Evolutionary conservation across 495 filamentous ascomycete genomes (phyloP).

Genomic region (Entonaema liquescens): DNA sequence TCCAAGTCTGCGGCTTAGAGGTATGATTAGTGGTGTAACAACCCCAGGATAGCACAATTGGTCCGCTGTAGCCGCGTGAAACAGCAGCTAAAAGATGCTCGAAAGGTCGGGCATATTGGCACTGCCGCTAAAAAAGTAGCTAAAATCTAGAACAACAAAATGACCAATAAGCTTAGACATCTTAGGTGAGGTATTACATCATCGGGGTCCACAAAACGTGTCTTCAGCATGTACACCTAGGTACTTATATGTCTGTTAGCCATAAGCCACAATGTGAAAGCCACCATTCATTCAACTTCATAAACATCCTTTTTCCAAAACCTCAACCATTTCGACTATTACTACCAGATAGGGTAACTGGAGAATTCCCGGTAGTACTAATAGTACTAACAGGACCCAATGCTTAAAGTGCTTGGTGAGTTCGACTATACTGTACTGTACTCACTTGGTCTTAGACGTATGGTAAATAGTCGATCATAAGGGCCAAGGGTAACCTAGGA

Average conservation of each 20-base stretch:
- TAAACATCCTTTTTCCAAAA: background rate
- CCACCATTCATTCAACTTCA: constrained; percentile 1
- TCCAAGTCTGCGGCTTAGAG: background rate
- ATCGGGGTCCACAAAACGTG: background rate
- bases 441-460: background rate
- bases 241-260: background rate
- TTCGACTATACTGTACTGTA: background rate
- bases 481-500: background rate
- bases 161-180: background rate
- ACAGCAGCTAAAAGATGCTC: too few relatives aligned
- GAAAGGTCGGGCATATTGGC: too few relatives aligned
- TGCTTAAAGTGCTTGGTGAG: background rate
- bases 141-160: background rate
- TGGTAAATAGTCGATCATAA: background rate
- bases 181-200: background rate
- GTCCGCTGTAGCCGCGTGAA: constrained; percentile 4
- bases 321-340: background rate
- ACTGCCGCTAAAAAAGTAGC: background rate
- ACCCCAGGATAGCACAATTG: background rate
- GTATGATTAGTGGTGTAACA: background rate
- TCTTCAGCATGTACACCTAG: background rate
- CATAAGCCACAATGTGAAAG: background rate
- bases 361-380: background rate
- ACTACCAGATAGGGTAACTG: background rate
- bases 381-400: background rate